A percentile compares a stretch with the other conserved stretches of the same genome.
phyloP scores from a whole-genome alignment of 371 early-diverging fungal genomes.

The Lichtheimia corymbifera region DNA sequence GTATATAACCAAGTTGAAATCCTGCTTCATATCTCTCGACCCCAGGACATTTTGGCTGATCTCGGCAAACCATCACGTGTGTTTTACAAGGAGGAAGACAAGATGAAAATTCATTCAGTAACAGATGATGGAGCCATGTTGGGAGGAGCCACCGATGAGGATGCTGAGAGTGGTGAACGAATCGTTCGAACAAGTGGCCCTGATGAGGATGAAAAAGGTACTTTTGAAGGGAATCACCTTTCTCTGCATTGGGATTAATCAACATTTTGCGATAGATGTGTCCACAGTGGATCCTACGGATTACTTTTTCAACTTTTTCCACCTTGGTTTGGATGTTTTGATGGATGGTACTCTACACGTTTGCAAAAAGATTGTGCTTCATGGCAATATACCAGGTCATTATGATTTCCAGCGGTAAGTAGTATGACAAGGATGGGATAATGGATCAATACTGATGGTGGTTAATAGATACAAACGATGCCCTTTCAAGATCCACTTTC shows the following conservation, averaged over 20 bases:
- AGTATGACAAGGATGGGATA: background rate
- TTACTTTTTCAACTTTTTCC: constrained; percentile 74
- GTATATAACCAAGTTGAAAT: constrained; percentile 37
- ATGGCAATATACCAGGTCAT: constrained; percentile 76
- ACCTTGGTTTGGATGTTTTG: constrained; percentile 72
- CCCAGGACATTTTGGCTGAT: constrained; percentile 74
- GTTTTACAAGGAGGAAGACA: constrained; percentile 72
- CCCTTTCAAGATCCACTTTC: constrained; percentile 48
- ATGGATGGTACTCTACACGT: constrained; percentile 71
- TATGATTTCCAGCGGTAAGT: constrained; percentile 70
- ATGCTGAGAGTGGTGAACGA: constrained; percentile 3
- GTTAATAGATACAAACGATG: constrained; percentile 57
- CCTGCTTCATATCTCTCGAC: constrained; percentile 46
- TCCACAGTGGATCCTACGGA: constrained; percentile 43
- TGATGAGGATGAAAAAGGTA: constrained; percentile 41
- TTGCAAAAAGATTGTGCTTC: constrained; percentile 74
- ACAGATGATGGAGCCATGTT: constrained; percentile 24
- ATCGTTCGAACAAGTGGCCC: constrained; percentile 5
- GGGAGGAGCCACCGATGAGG: constrained; percentile 9
- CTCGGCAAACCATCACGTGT: constrained; percentile 65
- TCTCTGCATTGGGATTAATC: background rate
- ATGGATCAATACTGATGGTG: background rate
- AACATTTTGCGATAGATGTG: background rate
- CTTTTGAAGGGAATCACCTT: background rate
- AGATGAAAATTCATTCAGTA: constrained; percentile 71